phyloP scores from a whole-genome alignment of 1,284 basidiomycete genomes.

The Cryptococcus hybrid region DNA sequence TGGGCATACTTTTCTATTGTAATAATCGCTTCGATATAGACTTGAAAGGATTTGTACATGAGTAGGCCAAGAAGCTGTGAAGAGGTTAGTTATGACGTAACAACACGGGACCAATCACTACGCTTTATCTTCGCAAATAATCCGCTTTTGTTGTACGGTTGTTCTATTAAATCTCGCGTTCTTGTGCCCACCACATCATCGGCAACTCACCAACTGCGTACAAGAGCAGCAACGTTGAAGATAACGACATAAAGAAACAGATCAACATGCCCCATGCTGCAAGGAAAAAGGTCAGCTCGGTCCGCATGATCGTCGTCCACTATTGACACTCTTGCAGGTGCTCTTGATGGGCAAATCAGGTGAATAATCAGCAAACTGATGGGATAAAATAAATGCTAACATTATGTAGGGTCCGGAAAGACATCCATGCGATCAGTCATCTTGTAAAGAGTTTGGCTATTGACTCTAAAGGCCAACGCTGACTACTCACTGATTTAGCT shows the following conservation, averaged over 20 bases:
- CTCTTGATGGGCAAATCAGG: constrained; percentile 92
- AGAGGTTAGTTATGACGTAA: not conserved
- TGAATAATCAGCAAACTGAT: constrained; percentile 15
- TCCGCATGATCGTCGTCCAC: too few species aligned
- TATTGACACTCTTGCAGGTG: constrained; percentile 52
- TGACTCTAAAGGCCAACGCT: not conserved
- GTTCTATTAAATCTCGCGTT: not conserved
- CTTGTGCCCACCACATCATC: constrained; percentile 1
- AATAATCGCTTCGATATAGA: not conserved
- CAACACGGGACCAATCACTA: too few species aligned
- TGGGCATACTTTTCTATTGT: too few species aligned
- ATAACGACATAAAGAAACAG: too few species aligned
- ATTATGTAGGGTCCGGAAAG: constrained; percentile 55
- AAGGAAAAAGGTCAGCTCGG: constrained; percentile 34
- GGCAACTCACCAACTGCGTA: too few species aligned
- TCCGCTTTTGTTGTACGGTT: not conserved
- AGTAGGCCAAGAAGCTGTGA: not conserved
- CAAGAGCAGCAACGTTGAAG: too few species aligned
- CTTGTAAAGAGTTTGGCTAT: constrained; percentile 63
- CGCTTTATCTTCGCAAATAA: too few species aligned
- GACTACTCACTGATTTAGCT: constrained; percentile 55
- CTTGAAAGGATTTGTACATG: not conserved
- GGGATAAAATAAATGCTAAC: not conserved
- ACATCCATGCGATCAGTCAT: constrained; percentile 99
- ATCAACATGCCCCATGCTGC: constrained; percentile 29